Base-by-base conservation (phyloP, 106 monocot species). In the Apostasia shenzhenica region DNA sequence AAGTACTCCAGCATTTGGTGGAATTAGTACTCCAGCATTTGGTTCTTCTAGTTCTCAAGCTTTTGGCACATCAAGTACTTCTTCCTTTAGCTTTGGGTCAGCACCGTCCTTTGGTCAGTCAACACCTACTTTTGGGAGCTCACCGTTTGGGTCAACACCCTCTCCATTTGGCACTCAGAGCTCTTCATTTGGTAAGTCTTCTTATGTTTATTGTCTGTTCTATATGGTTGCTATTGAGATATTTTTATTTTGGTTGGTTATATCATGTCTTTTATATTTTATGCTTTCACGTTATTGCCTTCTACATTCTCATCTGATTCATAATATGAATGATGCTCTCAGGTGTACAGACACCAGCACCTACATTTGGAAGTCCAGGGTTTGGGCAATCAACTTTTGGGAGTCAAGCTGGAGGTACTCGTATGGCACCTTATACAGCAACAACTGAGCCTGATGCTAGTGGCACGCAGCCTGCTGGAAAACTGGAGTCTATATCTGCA, bases 401-500 rank as follows among this genome's bases (percentile, higher is more conserved):
- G 13, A 75, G 65, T 9, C 91, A 88, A 78, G 74, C 67, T 47
- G 84, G 75, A n/a, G 94, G 94, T 65, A 94, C 69, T 75, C 79
- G 94, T 74, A 61, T 78, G 63, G 81, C 80, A 68, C 61, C 86
- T 53, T 95, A 84, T 63, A 63, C 77, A 59, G 67, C 88, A 66
- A 92, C 92, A 63, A 69, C 80, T 51, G 95, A 95, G 59, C 61
- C 62, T 54, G 92, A 85, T 81, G 83, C 72, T 55, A 78, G 43
- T 49, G 76, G 85, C 45, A 69, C 84, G 44, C 81, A 76, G 59
- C 61, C 88, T 74, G 70, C 87, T 76, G 92, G 83, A 61, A 97
- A 92, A 75, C 59, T 97, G 65, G 97, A 97, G 51, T 97, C 97
- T 26, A 90, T 97, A 72, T 97, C 97, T 6, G 92, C 97, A 10